phyloP scores from a whole-genome alignment of 177 flowering plant genomes.

The Vitis hybrid region DNA sequence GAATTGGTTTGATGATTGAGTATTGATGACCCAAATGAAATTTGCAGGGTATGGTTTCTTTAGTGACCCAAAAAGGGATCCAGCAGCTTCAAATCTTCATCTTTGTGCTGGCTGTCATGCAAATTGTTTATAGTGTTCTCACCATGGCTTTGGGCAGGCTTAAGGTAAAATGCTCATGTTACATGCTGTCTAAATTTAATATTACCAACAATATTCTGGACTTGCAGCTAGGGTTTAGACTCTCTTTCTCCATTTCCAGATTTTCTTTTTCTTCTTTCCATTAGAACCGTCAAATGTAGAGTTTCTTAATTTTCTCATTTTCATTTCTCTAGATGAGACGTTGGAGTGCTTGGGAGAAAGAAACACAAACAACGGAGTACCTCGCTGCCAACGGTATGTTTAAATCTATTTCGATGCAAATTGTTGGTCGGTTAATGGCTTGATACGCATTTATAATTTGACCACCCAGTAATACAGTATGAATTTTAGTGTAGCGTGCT shows the following conservation, averaged over 20 bases:
- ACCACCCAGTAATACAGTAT: no score
- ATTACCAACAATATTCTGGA: no score
- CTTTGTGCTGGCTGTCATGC: constrained; percentile 50
- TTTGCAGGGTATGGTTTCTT: constrained; percentile 40
- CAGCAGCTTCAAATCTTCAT: constrained; percentile 50
- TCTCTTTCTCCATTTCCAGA: no score
- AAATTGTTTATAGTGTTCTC: constrained; percentile 37
- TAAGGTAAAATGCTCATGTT: constrained; percentile 27
- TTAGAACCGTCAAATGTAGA: no score
- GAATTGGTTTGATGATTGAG: neutral
- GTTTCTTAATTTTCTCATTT: neutral
- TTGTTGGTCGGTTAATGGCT: no score
- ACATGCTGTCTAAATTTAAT: no score
- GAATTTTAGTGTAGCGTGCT: no score
- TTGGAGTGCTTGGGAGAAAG: constrained; percentile 71
- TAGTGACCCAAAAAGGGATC: constrained; percentile 32
- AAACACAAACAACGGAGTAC: constrained; percentile 58
- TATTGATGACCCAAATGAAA: neutral
- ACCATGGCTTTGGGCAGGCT: constrained; percentile 55
- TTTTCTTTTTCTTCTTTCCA: no score
- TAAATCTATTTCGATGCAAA: neutral
- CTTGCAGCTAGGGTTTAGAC: no score
- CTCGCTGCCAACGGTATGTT: constrained; percentile 43
- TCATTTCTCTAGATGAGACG: constrained; percentile 40
- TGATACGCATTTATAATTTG: no score